These are phyloP conservation scores for Paramarasmius palmivorus DNA, from an alignment of 1,284 basidiomycete genomes.

Conservation along the genomic window DNA sequence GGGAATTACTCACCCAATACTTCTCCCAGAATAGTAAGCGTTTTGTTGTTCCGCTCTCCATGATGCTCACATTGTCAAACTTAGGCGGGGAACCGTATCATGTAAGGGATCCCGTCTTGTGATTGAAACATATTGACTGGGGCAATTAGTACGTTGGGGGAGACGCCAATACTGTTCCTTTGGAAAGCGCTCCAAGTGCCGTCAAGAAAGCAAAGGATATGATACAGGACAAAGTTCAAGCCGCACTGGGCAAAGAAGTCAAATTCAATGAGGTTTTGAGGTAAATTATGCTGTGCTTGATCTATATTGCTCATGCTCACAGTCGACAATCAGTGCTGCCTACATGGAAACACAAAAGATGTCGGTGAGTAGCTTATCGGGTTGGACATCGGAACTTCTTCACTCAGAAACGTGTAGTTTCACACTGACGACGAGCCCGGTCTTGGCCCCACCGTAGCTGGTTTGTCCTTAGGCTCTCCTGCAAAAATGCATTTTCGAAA, in stretches of 20 bases:
- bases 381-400: not conserved
- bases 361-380: conserved; percentile 53
- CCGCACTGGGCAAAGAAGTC: conserved; percentile 35
- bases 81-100: conserved; percentile 74
- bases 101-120: conserved; percentile 32
- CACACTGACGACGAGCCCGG: conserved; percentile 76
- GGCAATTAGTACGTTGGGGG: conserved; percentile 68
- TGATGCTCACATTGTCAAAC: conserved; percentile 7
- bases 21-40: conserved; percentile 79
- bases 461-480: conserved; percentile 68
- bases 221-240: conserved; percentile 50
- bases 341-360: conserved; percentile 83
- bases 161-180: conserved; percentile 67
- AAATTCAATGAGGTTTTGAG: conserved; percentile 76
- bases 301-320: not conserved
- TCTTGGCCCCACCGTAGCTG: conserved; percentile 69
- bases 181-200: conserved; percentile 53
- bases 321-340: conserved; percentile 46
- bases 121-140: conserved; percentile 10
- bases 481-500: conserved; percentile 76
- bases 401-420: conserved; percentile 47
- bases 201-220: conserved; percentile 56
- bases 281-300: conserved; percentile 21
- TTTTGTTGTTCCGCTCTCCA: not conserved
- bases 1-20: conserved; percentile 71